Evolutionary conservation across 2,329 filamentous ascomycete species (phyloP).

Genomic region (Fusarium oligoseptatum): DNA sequence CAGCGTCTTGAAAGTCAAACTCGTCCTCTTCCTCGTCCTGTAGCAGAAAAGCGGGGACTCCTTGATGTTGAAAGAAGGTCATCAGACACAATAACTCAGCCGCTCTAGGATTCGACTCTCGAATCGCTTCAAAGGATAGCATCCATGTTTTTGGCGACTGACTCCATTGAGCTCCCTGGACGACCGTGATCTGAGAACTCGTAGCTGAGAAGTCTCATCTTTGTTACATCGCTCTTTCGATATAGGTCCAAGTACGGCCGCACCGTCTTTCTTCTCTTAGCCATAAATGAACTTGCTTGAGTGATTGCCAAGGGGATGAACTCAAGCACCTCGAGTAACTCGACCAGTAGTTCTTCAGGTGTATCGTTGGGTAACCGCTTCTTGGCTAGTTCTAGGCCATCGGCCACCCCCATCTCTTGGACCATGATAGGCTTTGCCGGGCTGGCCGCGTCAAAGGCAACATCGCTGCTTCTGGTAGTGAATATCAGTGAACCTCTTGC

Average conservation of each 20-base stretch:
- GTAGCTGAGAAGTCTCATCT: background rate
- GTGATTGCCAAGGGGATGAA: constrained; percentile 6
- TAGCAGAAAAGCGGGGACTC: background rate
- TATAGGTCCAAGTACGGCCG: background rate
- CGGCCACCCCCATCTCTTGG: background rate
- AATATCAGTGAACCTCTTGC: background rate
- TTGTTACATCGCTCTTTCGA: background rate
- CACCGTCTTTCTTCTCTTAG: background rate
- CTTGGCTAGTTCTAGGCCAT: background rate
- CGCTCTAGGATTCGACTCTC: background rate
- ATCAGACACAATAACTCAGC: background rate
- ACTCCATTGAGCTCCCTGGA: constrained; percentile 2
- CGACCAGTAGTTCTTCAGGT: background rate
- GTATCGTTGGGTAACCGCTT: background rate
- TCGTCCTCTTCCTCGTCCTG: background rate
- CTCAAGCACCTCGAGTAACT: background rate
- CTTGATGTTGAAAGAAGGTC: background rate
- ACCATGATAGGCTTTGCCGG: background rate
- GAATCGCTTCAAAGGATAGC: background rate
- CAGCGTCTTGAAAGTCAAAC: background rate
- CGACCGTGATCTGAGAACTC: constrained; percentile 2
- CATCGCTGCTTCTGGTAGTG: background rate
- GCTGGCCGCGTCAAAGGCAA: background rate
- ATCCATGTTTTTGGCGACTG: background rate
- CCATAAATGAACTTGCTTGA: background rate